phyloP scores from a whole-genome alignment of 192 early-diverging fungal genomes.

The Gonapodya prolifera region DNA sequence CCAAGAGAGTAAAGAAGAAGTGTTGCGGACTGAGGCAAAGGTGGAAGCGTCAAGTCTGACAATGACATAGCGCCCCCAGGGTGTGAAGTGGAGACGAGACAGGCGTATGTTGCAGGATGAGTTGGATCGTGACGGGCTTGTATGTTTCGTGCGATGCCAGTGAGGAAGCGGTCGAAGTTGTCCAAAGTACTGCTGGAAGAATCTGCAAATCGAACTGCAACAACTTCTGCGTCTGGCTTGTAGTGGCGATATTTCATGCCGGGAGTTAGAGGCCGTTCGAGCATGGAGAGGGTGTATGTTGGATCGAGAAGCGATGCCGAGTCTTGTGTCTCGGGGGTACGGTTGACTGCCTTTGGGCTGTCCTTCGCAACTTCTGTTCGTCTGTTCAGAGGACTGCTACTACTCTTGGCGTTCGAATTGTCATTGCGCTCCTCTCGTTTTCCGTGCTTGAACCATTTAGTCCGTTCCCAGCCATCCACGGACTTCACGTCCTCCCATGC shows the following conservation, averaged over 20 bases:
- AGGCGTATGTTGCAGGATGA: background rate
- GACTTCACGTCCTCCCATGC: constrained; percentile 60
- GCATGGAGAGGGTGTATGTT: background rate
- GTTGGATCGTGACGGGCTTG: background rate
- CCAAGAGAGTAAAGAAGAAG: background rate
- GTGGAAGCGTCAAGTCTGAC: background rate
- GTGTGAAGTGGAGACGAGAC: background rate
- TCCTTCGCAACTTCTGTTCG: no score
- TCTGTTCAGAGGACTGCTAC: no score
- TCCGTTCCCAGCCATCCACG: constrained; percentile 45
- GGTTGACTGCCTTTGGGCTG: background rate
- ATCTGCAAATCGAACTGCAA: constrained; percentile 13
- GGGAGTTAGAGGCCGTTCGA: constrained; percentile 68
- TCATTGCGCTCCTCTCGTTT: constrained; percentile 58
- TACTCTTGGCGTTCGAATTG: constrained; percentile 7
- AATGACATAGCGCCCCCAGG: background rate
- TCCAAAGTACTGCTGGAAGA: background rate
- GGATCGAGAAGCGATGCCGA: background rate
- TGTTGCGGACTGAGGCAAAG: background rate
- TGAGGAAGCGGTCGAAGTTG: background rate
- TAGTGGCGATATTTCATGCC: constrained; percentile 99
- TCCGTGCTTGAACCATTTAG: constrained; percentile 58
- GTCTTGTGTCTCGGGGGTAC: background rate
- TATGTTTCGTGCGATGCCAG: background rate
- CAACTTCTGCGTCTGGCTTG: constrained; percentile 75